Base-by-base conservation (phyloP, 768 basidiomycete species). In the Mrakia hoshinonis region DNA sequence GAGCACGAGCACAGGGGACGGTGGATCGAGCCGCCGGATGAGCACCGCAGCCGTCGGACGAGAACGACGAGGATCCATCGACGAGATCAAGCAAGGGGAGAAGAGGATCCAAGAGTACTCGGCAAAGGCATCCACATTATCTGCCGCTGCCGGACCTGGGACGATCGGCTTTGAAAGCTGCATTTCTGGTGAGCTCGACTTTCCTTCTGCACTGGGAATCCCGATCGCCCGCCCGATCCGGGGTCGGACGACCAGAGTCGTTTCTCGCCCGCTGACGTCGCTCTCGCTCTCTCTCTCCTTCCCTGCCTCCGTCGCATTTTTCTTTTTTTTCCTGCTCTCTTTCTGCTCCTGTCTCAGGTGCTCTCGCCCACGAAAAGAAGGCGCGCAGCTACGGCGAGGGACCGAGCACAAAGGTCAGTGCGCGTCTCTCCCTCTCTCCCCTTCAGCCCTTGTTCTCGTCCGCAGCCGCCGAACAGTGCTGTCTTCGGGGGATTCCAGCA, bases 291-390 rank as follows among this genome's bases (percentile, higher is more conserved):
- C 39, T 7, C 38, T 10, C 10, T 26, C 51, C n/a, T 26, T 52
- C 9, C 5, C 38, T 60, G 29, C 58, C 58, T 20, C 24, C 38
- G 9, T 26, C n/a, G 22, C 18, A 7, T 26, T 64, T 36, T n/a
- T 22, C 4, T 43, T 43, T 18, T 1, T 47, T 43, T 29, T 24
- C 18, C 9, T 47, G 39, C 49, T 39, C n/a, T 68, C 26, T n/a
- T 36, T 13, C 34, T 43, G 43, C n/a, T 51, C 61, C 22, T 31
- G 24, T n/a, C 13, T 22, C 54, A 65, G 63, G 70, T 60, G 63
- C 64, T 5, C 64, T 71, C 43, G 48, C 70, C 11, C 70, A 72
- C 29, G 65, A 72, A 55, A 67, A 67, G 38, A 72, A 72, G 54
- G 70, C 70, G 34, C 43, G 43, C 18, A 55, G 29, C 24, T 72